phyloP scores from a whole-genome alignment of 2,329 filamentous ascomycete species.

The Leptoxyphium fumago region DNA sequence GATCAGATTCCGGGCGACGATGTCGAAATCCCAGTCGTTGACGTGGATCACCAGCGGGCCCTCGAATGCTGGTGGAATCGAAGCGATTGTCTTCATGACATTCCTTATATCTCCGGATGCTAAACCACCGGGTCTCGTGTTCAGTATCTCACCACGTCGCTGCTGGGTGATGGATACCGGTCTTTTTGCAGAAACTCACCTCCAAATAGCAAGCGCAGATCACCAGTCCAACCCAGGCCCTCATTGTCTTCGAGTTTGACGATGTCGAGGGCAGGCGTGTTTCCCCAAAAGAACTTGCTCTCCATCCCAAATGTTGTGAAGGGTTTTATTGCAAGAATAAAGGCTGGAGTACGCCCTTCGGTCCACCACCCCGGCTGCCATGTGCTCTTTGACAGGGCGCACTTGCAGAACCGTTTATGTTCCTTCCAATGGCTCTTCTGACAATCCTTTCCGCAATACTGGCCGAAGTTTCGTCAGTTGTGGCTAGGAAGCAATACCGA shows the following conservation, averaged over 20 bases:
- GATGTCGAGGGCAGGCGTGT: constrained; percentile 27
- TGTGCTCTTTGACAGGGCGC: constrained; percentile 10
- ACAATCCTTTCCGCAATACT: constrained; percentile 24
- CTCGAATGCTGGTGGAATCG: constrained; percentile 18
- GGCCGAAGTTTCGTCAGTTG: too few relatives aligned
- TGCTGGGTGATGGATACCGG: background rate
- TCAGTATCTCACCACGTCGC: too few relatives aligned
- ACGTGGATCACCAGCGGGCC: constrained; percentile 16
- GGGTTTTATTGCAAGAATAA: constrained; percentile 8
- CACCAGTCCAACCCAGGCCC: constrained; percentile 5
- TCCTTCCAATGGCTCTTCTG: constrained; percentile 17
- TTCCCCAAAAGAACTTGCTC: constrained; percentile 27
- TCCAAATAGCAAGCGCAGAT: constrained; percentile 21
- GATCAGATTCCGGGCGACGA: constrained; percentile 19
- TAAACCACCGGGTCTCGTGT: constrained; percentile 6
- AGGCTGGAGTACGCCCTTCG: constrained; percentile 13
- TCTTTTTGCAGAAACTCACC: constrained; percentile 9
- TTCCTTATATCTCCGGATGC: constrained; percentile 29
- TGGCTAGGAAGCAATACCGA: too few relatives aligned
- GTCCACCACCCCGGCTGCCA: constrained; percentile 20
- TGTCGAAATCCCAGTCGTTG: constrained; percentile 26
- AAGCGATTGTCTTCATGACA: constrained; percentile 25
- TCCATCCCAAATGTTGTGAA: background rate
- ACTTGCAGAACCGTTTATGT: constrained; percentile 21
- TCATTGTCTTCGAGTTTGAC: constrained; percentile 21